These are phyloP conservation scores for Funneliformis geosporum DNA, from an alignment of 192 early-diverging fungal species.

Conservation along the genomic window DNA sequence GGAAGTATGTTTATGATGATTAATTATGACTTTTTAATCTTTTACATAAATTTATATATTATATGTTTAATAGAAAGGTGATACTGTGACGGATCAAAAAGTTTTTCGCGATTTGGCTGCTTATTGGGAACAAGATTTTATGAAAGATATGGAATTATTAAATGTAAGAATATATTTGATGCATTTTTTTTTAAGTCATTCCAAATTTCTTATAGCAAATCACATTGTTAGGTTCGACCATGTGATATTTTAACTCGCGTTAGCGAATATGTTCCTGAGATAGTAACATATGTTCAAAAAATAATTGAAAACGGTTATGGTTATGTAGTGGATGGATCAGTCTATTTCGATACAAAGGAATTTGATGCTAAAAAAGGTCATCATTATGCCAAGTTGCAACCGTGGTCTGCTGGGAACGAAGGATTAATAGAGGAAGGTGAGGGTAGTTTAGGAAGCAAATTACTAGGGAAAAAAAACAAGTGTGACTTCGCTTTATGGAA, in stretches of 20 bases:
- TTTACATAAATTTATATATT: not conserved
- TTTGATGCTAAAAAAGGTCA: slow-evolving; percentile 84
- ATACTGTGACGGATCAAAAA: slow-evolving; percentile 80
- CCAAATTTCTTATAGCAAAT: not conserved
- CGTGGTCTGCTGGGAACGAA: slow-evolving; percentile 81
- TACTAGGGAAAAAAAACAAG: slow-evolving; percentile 65
- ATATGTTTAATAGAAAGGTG: slow-evolving; percentile 42
- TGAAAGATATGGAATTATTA: slow-evolving; percentile 89
- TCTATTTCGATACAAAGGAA: slow-evolving; percentile 89
- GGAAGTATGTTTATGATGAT: slow-evolving; percentile 39
- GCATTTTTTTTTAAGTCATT: slow-evolving; percentile 23
- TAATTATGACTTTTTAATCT: not conserved
- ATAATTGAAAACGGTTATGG: slow-evolving; percentile 96
- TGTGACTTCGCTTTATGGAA: slow-evolving; percentile 99
- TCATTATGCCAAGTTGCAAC: slow-evolving; percentile 93
- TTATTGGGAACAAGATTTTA: slow-evolving; percentile 93
- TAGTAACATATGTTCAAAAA: slow-evolving; percentile 83
- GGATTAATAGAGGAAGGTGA: slow-evolving; percentile 88
- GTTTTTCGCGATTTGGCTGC: slow-evolving; percentile 92
- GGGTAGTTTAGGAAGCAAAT: slow-evolving; percentile 73
- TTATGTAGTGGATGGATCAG: slow-evolving; percentile 87
- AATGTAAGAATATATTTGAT: slow-evolving; percentile 56
- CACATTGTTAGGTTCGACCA: slow-evolving; percentile 55
- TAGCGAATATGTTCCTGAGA: slow-evolving; percentile 95
- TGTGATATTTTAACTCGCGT: slow-evolving; percentile 92